phyloP scores from a whole-genome alignment of 176 grass and related monocot species.

The Eleusine coracana region DNA sequence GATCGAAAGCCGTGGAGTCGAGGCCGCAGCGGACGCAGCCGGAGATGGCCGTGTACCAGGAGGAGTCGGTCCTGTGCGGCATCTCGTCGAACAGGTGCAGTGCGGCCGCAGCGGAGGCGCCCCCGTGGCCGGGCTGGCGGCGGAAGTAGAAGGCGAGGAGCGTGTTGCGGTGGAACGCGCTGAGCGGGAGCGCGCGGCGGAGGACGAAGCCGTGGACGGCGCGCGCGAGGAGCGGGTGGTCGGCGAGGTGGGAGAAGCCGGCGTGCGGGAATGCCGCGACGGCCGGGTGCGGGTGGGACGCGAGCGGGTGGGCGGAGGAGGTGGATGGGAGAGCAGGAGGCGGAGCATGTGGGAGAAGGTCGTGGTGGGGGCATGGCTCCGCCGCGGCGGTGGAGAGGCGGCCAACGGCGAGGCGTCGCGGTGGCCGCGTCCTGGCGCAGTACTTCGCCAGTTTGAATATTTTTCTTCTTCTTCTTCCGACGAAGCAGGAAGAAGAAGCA shows the following conservation, averaged over 20 bases:
- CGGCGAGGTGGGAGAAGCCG: slow-evolving; percentile 59
- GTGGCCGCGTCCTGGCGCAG: background rate
- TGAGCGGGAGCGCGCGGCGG: slow-evolving; percentile 49
- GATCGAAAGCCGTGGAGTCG: slow-evolving; percentile 28
- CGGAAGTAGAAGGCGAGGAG: slow-evolving; percentile 68
- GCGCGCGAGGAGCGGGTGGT: slow-evolving; percentile 38
- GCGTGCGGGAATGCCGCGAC: slow-evolving; percentile 51
- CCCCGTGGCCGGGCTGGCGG: background rate
- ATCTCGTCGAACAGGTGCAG: slow-evolving; percentile 74
- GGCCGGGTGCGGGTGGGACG: slow-evolving; percentile 51
- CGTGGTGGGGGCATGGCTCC: background rate
- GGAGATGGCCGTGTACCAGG: slow-evolving; percentile 78
- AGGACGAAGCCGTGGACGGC: slow-evolving; percentile 54
- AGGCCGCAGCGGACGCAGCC: slow-evolving; percentile 52
- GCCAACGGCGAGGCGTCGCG: background rate
- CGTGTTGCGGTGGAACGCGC: slow-evolving; percentile 70
- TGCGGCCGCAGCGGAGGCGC: slow-evolving; percentile 12
- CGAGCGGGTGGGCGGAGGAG: slow-evolving; percentile 21
- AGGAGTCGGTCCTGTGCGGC: slow-evolving; percentile 47
- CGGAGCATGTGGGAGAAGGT: background rate
- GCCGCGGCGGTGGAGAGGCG: background rate
- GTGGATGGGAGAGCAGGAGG: background rate
- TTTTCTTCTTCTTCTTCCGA: too few species aligned
- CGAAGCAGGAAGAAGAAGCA: background rate
- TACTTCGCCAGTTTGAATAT: background rate